These are phyloP conservation scores for Coemansia brasiliensis DNA, from an alignment of 192 early-diverging fungal species.

Conservation along the genomic window DNA sequence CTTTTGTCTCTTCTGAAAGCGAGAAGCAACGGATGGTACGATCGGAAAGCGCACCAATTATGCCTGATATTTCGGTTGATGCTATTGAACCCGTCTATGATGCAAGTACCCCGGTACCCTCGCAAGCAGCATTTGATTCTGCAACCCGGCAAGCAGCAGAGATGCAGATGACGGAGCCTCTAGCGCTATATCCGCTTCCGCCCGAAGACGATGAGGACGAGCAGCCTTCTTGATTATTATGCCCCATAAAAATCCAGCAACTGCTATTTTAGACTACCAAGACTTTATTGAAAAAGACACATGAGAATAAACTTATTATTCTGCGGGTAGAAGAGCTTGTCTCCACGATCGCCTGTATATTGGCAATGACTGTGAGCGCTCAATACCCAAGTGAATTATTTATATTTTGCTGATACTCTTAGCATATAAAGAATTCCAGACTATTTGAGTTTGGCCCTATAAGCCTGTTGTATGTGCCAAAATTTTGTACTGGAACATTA, in stretches of 20 bases:
- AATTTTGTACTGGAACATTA: constrained; percentile 22
- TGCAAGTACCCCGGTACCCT: too few relatives aligned
- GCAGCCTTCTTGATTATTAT: not conserved
- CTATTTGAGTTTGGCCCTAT: constrained; percentile 36
- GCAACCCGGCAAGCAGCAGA: constrained; percentile 3
- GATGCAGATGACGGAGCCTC: constrained; percentile 24
- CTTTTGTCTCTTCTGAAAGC: not conserved
- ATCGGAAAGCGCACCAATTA: not conserved
- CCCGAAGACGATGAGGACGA: constrained; percentile 19
- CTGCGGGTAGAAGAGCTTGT: not conserved
- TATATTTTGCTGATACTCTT: not conserved
- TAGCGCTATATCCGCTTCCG: constrained; percentile 38
- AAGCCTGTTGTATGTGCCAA: constrained; percentile 16
- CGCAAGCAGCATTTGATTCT: not conserved
- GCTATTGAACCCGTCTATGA: not conserved
- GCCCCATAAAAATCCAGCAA: not conserved
- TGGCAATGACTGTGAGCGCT: constrained; percentile 27
- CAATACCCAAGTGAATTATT: not conserved
- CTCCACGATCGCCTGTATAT: constrained; percentile 16
- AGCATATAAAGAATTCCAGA: constrained; percentile 13
- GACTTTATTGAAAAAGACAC: not conserved
- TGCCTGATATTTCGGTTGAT: not conserved
- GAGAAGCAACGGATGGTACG: not conserved
- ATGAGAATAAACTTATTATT: not conserved
- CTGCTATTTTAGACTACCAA: too few relatives aligned